Percentiles rank a stretch among this genome's conserved stretches.
Conservation (phyloP, 169 alveolate species). For the Plasmodium vivax region DNA sequence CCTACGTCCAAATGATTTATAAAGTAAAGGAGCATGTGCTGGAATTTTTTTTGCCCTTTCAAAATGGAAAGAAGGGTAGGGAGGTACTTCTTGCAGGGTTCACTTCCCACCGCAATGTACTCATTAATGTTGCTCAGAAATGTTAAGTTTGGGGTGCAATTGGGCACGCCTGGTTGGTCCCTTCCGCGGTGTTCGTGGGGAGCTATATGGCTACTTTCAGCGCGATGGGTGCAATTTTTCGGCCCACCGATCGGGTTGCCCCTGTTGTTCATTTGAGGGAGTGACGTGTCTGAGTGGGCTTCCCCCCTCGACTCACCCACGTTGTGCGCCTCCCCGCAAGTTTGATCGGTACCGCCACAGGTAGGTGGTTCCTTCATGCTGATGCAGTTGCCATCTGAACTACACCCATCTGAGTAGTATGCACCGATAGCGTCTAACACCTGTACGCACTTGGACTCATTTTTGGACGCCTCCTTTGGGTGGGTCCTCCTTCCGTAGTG, state of each 20-base stretch:
- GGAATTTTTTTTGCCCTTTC: not conserved
- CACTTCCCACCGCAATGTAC: not conserved
- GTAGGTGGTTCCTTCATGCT: not conserved
- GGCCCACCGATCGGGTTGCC: not conserved
- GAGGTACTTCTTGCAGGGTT: not conserved
- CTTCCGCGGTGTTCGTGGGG: not conserved
- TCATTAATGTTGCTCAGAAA: not conserved
- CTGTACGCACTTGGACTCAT: slow-evolving; percentile 7
- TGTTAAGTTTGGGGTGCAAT: not conserved
- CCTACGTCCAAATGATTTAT: slow-evolving; percentile 1
- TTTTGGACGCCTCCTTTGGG: not conserved
- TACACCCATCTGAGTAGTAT: not conserved
- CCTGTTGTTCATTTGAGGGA: not conserved
- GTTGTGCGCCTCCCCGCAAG: not conserved
- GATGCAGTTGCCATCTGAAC: not conserved
- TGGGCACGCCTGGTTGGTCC: not conserved
- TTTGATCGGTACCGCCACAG: not conserved
- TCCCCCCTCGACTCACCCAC: not conserved
- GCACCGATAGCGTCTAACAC: not conserved
- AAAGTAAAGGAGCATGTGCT: slow-evolving; percentile 15
- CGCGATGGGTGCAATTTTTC: not conserved
- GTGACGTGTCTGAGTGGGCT: not conserved
- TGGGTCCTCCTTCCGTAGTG: not conserved
- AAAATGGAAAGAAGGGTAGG: not conserved
- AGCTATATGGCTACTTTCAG: not conserved